Evolutionary conservation across 2,329 filamentous ascomycete genomes (phyloP).

Genomic region (Samsoniella hepiali): DNA sequence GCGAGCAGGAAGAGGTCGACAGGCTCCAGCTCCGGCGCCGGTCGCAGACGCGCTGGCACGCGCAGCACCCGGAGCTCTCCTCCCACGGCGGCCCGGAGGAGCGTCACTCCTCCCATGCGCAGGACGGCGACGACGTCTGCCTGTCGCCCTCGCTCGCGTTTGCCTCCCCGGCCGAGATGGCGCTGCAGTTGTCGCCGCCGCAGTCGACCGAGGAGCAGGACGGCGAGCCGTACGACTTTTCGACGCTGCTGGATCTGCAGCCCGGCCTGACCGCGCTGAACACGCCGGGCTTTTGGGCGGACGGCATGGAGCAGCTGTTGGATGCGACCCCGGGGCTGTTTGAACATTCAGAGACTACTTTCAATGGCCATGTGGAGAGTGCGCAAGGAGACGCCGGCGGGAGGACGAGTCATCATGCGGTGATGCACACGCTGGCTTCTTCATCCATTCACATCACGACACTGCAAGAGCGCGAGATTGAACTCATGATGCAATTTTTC

Average conservation of each 20-base stretch:
- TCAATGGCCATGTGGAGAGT: not conserved
- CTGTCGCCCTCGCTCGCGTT: not conserved
- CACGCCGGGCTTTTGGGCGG: not conserved
- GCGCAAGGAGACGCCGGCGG: not conserved
- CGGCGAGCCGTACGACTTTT: not conserved
- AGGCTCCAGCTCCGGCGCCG: not conserved
- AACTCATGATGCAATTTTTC: conserved; percentile 1
- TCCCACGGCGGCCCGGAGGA: not conserved
- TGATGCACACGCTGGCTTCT: not conserved
- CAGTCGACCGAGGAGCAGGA: not conserved
- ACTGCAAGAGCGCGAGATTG: not conserved
- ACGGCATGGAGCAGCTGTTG: not conserved
- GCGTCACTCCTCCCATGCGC: not conserved
- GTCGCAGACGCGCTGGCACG: not conserved
- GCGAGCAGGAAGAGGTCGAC: conserved; percentile 13
- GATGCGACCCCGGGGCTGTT: not conserved
- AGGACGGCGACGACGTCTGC: not conserved
- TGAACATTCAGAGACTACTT: not conserved
- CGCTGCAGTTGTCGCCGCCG: not conserved
- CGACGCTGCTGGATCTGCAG: not conserved
- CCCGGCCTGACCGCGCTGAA: not conserved
- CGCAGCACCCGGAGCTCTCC: not conserved
- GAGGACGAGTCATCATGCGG: not conserved
- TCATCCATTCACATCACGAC: not conserved
- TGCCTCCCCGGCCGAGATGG: not conserved